phyloP scores from a whole-genome alignment of 495 filamentous ascomycete species.

The Penicillium daleae region DNA sequence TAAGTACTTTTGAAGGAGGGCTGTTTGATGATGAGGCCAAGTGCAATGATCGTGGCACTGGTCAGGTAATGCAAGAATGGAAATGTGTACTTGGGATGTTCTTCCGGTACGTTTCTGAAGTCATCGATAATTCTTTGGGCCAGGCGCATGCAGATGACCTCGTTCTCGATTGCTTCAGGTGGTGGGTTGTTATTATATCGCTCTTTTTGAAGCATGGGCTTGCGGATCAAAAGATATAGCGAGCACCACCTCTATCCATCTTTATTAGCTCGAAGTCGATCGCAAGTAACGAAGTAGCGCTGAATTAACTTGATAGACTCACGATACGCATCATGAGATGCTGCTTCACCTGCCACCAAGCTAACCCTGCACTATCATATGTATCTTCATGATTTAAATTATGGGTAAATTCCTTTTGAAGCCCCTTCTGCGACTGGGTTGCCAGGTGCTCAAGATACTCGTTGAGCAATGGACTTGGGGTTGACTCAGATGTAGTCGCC shows the following conservation, averaged over 20 bases:
- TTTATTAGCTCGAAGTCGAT: background rate
- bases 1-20: background rate
- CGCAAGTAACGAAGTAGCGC: no score
- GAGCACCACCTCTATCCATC: background rate
- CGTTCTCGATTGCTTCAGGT: slow-evolving; percentile 17
- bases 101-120: slow-evolving; percentile 28
- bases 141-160: slow-evolving; percentile 31
- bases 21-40: background rate
- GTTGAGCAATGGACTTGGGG: background rate
- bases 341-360: background rate
- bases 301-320: no score
- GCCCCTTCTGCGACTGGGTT: background rate
- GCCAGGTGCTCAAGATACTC: background rate
- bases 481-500: background rate
- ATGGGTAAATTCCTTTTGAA: background rate
- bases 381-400: background rate
- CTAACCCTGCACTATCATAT: background rate
- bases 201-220: background rate
- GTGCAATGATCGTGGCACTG: background rate
- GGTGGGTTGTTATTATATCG: background rate
- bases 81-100: slow-evolving; percentile 32
- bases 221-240: background rate
- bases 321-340: background rate
- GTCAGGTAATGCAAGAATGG: slow-evolving; percentile 10
- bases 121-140: slow-evolving; percentile 25